A percentile compares a stretch with the other conserved stretches of the same genome.
Conservation (phyloP, 2,329 filamentous ascomycete genomes). For the Pseudocercospora ulei region DNA sequence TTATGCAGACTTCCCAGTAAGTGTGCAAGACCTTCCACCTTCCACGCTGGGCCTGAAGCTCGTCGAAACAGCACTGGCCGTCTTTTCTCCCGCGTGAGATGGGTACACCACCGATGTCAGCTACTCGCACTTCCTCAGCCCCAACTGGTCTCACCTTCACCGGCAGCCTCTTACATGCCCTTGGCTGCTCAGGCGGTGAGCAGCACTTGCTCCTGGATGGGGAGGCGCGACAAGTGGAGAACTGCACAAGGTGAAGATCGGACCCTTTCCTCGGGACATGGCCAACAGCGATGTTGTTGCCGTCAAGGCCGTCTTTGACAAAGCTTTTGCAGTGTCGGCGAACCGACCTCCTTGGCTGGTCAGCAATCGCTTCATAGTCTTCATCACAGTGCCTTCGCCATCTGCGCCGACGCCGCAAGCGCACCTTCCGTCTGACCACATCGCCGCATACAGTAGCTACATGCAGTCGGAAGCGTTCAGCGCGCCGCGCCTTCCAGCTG, state of each 20-base stretch:
- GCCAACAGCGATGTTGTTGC: constrained; percentile 8
- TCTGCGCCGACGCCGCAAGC: constrained; percentile 6
- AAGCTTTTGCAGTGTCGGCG: constrained; percentile 5
- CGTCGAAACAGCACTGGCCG: too few relatives aligned
- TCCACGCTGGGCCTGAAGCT: too few relatives aligned
- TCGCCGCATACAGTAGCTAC: too few relatives aligned
- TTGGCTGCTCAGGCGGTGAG: constrained; percentile 9
- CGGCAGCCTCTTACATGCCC: constrained; percentile 6
- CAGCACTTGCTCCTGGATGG: constrained; percentile 10
- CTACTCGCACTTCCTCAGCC: constrained; percentile 4
- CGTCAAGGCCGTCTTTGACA: constrained; percentile 14
- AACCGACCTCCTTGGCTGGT: constrained; percentile 12
- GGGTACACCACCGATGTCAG: too few relatives aligned
- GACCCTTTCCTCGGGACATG: constrained; percentile 11
- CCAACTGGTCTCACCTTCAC: neutral
- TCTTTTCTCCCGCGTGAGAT: too few relatives aligned
- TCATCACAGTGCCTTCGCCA: neutral
- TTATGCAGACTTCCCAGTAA: too few relatives aligned
- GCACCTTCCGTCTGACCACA: constrained; percentile 2
- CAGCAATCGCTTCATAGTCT: constrained; percentile 5
- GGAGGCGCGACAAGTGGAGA: constrained; percentile 10
- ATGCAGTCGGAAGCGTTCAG: neutral
- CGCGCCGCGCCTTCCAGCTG: too few relatives aligned
- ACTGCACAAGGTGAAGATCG: constrained; percentile 10
- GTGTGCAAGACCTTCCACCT: too few relatives aligned